phyloP scores from a whole-genome alignment of 306 rosid genomes.

The Oemleria cerasiformis region DNA sequence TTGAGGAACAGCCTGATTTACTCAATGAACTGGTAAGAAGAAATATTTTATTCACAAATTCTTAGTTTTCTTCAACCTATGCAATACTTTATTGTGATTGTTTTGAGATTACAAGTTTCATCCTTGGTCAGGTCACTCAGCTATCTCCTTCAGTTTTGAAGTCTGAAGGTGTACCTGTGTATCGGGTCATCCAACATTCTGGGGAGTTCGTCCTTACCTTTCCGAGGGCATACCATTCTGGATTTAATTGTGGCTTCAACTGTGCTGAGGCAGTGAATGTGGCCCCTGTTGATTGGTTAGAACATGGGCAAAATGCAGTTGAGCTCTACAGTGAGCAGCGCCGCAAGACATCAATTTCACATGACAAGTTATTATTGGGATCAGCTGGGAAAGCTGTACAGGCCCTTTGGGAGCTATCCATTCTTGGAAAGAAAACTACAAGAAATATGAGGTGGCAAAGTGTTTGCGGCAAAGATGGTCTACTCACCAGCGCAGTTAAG shows the following conservation, averaged over 20 bases:
- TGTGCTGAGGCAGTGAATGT: conserved; percentile 99
- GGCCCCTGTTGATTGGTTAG: conserved; percentile 97
- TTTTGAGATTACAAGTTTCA: conserved; percentile 20
- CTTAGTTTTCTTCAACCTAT: background rate
- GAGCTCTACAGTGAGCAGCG: conserved; percentile 81
- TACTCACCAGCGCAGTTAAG: conserved; percentile 69
- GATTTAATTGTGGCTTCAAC: conserved; percentile 96
- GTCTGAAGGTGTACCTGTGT: conserved; percentile 85
- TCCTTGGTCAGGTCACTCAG: conserved; percentile 78
- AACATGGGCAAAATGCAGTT: conserved; percentile 90
- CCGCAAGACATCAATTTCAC: conserved; percentile 90
- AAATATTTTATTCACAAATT: background rate
- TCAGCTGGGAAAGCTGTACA: conserved; percentile 68
- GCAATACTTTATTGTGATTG: background rate
- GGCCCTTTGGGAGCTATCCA: conserved; percentile 47
- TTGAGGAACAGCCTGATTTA: conserved; percentile 88
- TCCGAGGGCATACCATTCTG: conserved; percentile 95
- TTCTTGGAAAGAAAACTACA: conserved; percentile 48
- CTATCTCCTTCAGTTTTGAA: conserved; percentile 91
- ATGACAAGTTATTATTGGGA: conserved; percentile 82
- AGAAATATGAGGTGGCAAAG: conserved; percentile 52
- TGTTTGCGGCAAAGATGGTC: conserved; percentile 79
- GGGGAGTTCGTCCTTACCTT: conserved; percentile 96
- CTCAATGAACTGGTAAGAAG: conserved; percentile 85
- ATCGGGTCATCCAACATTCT: conserved; percentile 68